Conservation (phyloP, 75 land plant genomes). For the Sequoia sempervirens region DNA sequence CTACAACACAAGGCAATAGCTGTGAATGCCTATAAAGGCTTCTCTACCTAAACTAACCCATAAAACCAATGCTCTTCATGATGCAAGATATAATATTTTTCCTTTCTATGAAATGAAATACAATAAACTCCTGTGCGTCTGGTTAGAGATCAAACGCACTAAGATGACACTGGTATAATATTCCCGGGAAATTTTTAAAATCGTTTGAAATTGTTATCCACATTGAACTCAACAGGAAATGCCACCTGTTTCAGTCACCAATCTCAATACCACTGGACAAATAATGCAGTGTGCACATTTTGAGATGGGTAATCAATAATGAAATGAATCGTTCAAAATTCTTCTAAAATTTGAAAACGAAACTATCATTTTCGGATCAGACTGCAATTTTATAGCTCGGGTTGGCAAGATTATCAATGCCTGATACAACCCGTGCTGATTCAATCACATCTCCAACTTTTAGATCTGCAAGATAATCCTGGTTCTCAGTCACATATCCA, state of each 20-base stretch:
- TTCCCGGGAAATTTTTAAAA: background rate
- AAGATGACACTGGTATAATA: background rate
- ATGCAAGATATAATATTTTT: background rate
- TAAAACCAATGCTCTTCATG: background rate
- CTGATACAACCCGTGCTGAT: constrained; percentile 81
- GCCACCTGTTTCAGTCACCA: background rate
- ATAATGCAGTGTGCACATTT: background rate
- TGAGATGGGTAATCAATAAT: background rate
- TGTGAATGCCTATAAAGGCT: background rate
- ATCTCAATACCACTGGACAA: background rate
- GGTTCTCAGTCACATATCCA: constrained; percentile 91
- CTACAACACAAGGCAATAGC: background rate
- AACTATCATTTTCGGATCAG: constrained; percentile 11
- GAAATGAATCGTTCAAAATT: background rate
- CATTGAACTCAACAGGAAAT: background rate
- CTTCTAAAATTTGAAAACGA: background rate
- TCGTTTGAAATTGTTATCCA: background rate
- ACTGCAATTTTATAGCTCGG: constrained; percentile 93
- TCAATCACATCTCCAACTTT: constrained; percentile 98
- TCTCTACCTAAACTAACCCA: background rate
- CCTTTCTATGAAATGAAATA: background rate
- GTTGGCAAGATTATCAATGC: constrained; percentile 87
- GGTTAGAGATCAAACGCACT: background rate
- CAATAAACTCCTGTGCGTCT: background rate
- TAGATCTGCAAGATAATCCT: constrained; percentile 85